Percentiles rank a stretch among this genome's conserved stretches.
Evolutionary conservation across 1,139 yeast genomes (phyloP).

Genomic region (Protomyces pachydermus): DNA sequence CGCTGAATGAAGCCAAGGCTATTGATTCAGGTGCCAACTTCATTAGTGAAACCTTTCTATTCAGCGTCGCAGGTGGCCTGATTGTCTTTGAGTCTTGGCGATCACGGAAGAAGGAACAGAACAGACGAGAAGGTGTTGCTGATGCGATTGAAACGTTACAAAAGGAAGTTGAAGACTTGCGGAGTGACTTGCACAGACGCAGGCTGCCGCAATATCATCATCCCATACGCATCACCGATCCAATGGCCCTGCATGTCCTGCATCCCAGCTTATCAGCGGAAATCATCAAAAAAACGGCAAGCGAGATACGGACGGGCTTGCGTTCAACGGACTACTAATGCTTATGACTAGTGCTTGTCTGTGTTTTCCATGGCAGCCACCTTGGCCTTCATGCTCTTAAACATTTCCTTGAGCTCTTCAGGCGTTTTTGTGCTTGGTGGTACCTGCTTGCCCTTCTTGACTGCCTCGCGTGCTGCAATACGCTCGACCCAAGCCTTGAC

Average conservation of each 20-base stretch:
- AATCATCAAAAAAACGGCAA: slow-evolving; percentile 1
- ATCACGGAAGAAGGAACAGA: slow-evolving; percentile 56
- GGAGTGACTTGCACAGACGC: neutral
- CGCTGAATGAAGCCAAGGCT: slow-evolving; percentile 78
- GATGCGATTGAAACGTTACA: slow-evolving; percentile 24
- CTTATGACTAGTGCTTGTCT: slow-evolving; percentile 21
- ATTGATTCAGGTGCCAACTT: slow-evolving; percentile 78
- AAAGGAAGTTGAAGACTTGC: slow-evolving; percentile 17
- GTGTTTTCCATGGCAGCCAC: slow-evolving; percentile 21
- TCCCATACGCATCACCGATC: slow-evolving; percentile 3
- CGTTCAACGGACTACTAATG: slow-evolving; percentile 8
- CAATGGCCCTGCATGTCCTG: slow-evolving; percentile 2
- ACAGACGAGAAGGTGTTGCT: slow-evolving; percentile 22
- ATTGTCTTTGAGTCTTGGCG: slow-evolving; percentile 70
- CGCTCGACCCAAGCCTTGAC: slow-evolving; percentile 9
- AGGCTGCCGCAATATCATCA: neutral
- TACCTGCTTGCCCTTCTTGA: slow-evolving; percentile 5
- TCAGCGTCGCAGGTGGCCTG: slow-evolving; percentile 70
- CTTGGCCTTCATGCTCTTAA: slow-evolving; percentile 19
- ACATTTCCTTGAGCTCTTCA: slow-evolving; percentile 15
- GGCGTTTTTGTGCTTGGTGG: slow-evolving; percentile 27
- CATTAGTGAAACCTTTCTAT: slow-evolving; percentile 70
- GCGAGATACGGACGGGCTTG: slow-evolving; percentile 7
- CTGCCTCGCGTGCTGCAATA: slow-evolving; percentile 20
- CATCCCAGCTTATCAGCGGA: neutral